phyloP scores from a whole-genome alignment of 345 rosid species.

The Salix caprea region DNA sequence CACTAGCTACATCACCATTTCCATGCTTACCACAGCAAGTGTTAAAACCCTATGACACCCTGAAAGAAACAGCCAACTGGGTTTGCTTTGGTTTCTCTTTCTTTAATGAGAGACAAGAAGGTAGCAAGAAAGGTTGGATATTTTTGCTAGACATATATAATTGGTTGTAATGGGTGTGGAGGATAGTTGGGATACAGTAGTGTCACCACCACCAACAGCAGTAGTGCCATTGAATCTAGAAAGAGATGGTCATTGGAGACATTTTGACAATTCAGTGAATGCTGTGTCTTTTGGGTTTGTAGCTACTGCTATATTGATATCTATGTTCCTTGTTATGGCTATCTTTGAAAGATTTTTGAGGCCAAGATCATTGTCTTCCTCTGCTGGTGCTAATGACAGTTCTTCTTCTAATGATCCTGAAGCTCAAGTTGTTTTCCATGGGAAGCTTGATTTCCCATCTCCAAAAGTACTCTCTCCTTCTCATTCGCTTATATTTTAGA shows the following conservation, averaged over 20 bases:
- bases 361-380: conserved; percentile 11
- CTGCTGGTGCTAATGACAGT: neutral
- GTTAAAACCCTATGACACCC: neutral
- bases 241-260: conserved; percentile 26
- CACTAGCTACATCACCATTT: neutral
- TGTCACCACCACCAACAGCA: conserved; percentile 7
- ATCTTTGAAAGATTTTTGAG: conserved; percentile 29
- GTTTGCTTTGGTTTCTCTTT: neutral
- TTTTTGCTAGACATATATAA: neutral
- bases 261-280: conserved; percentile 27
- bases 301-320: conserved; percentile 28
- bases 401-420: conserved; percentile 12
- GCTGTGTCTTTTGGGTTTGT: conserved; percentile 34
- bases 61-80: neutral
- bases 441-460: conserved; percentile 19
- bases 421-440: conserved; percentile 10
- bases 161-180: conserved; percentile 14
- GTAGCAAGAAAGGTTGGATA: neutral
- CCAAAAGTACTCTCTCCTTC: conserved; percentile 15
- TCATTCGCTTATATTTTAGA: neutral
- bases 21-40: neutral
- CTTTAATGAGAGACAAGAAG: neutral
- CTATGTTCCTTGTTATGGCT: conserved; percentile 32
- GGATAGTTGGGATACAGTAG: conserved; percentile 16
- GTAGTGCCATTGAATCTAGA: conserved; percentile 8